Evolutionary conservation across 768 basidiomycete genomes (phyloP).

Genomic region (Serendipita vermifera): DNA sequence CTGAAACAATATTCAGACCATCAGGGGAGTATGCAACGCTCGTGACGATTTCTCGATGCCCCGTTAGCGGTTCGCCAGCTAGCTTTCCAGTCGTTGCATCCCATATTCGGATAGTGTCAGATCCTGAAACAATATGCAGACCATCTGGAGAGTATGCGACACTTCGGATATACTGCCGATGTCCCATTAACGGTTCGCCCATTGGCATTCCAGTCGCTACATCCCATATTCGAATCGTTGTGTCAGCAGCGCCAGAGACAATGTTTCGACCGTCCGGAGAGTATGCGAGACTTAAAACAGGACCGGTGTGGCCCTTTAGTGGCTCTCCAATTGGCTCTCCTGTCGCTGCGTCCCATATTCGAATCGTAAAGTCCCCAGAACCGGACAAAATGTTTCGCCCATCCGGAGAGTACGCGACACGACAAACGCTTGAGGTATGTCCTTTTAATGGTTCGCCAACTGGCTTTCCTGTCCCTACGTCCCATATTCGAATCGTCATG

Average conservation of each 20-base stretch:
- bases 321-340: not conserved
- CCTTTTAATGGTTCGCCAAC: too few species aligned
- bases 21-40: slow-evolving; percentile 22
- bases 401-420: slow-evolving; percentile 21
- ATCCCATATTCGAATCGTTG: slow-evolving; percentile 10
- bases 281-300: slow-evolving; percentile 18
- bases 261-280: slow-evolving; percentile 15
- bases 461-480: slow-evolving; percentile 16
- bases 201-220: slow-evolving; percentile 15
- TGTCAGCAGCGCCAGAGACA: slow-evolving; percentile 9
- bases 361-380: slow-evolving; percentile 9
- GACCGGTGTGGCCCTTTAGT: not conserved
- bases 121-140: slow-evolving; percentile 21
- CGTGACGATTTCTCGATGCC: slow-evolving; percentile 23
- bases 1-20: slow-evolving; percentile 22
- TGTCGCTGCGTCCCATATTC: slow-evolving; percentile 11
- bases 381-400: slow-evolving; percentile 12
- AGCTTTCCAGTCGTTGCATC: slow-evolving; percentile 22
- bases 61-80: slow-evolving; percentile 17
- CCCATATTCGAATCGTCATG: slow-evolving; percentile 22
- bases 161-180: slow-evolving; percentile 13
- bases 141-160: slow-evolving; percentile 23
- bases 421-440: slow-evolving; percentile 14
- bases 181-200: too few species aligned
- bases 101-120: slow-evolving; percentile 23